Conservation (phyloP, 257 asterid genomes). For the Dorcoceras hygrometricum region DNA sequence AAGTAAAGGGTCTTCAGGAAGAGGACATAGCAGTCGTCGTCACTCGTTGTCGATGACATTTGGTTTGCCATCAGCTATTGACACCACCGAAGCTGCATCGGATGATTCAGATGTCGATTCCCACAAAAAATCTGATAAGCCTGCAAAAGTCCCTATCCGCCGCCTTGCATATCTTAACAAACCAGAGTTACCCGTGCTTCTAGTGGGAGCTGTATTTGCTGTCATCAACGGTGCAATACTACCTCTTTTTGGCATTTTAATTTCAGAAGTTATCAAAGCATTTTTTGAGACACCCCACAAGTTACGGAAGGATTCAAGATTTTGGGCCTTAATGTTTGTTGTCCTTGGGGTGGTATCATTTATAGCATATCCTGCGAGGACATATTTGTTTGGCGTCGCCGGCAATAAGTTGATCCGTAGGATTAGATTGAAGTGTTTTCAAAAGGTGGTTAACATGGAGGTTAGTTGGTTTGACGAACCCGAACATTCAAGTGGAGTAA, state of each 20-base stretch:
- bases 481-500: slow-evolving; percentile 44
- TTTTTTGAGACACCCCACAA: slow-evolving; percentile 41
- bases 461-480: slow-evolving; percentile 50
- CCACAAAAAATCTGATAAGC: slow-evolving; percentile 24
- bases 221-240: slow-evolving; percentile 33
- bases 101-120: slow-evolving; percentile 7
- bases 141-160: slow-evolving; percentile 29
- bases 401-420: slow-evolving; percentile 40
- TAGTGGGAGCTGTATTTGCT: slow-evolving; percentile 35
- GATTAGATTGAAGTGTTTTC: slow-evolving; percentile 43
- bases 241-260: slow-evolving; percentile 39
- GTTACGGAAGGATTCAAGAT: slow-evolving; percentile 37
- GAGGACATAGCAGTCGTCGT: slow-evolving; percentile 34
- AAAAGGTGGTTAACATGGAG: slow-evolving; percentile 49
- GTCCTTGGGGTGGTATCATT: slow-evolving; percentile 30
- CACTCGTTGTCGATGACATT: slow-evolving; percentile 30
- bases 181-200: slow-evolving; percentile 40
- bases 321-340: slow-evolving; percentile 45
- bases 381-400: slow-evolving; percentile 37
- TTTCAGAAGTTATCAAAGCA: slow-evolving; percentile 30
- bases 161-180: slow-evolving; percentile 50
- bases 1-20: slow-evolving; percentile 46
- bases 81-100: slow-evolving; percentile 5
- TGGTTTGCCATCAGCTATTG: slow-evolving; percentile 27
- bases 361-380: slow-evolving; percentile 28